Evolutionary conservation across 2,329 filamentous ascomycete species (phyloP).

Genomic region (Paraphoma chrysanthemicola): DNA sequence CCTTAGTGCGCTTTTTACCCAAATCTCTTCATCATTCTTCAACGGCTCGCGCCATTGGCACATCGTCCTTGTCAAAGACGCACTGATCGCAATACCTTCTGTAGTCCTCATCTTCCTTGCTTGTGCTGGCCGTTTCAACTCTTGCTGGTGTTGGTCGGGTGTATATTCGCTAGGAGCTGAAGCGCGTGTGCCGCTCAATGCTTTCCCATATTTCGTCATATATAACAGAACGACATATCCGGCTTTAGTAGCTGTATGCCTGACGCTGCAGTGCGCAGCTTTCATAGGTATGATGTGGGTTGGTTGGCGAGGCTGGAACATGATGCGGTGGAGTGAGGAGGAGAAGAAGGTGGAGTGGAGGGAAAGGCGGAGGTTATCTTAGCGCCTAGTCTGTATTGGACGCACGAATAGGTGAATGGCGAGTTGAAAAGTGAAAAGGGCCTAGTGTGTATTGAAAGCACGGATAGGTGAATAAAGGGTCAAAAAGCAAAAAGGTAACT

Average conservation of each 20-base stretch:
- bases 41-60: conserved; percentile 17
- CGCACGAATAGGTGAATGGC: too few species aligned
- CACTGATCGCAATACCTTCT: conserved; percentile 17
- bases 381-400: neutral
- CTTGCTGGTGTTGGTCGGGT: conserved; percentile 25
- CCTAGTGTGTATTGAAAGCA: too few species aligned
- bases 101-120: conserved; percentile 23
- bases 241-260: conserved; percentile 7
- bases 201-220: conserved; percentile 2
- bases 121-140: conserved; percentile 25
- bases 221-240: conserved; percentile 14
- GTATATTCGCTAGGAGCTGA: conserved; percentile 7
- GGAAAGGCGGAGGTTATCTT: neutral
- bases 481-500: too few species aligned
- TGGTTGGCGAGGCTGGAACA: conserved; percentile 9
- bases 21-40: neutral
- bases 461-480: too few species aligned
- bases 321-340: conserved; percentile 20
- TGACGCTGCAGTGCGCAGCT: conserved; percentile 5
- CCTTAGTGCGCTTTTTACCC: conserved; percentile 12
- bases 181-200: conserved; percentile 12
- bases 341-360: conserved; percentile 11
- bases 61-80: conserved; percentile 24
- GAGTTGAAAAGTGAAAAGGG: too few species aligned
- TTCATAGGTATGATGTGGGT: conserved; percentile 14